Evolutionary conservation across 192 early-diverging fungal species (phyloP), one percentile per base, ranked within the genome.

Genomic region (Kickxella alabastrina): DNA sequence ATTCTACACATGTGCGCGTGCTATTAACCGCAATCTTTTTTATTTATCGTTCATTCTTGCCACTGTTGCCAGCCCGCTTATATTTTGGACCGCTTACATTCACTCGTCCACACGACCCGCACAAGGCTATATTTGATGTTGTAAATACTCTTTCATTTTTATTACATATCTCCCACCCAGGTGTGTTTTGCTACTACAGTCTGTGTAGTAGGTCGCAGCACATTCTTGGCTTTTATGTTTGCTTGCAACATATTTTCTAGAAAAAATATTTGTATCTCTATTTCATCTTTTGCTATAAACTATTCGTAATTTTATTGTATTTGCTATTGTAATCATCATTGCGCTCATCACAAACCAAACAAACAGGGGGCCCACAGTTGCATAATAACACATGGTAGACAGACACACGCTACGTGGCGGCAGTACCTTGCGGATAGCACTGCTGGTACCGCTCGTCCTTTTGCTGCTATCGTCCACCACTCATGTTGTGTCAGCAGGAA

Each of bases 391-490:
- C n/a, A n/a, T n/a, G n/a, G n/a, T n/a, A n/a, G n/a, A n/a, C n/a
- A n/a, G n/a, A n/a, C n/a, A n/a, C 21, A 36, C 9, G 24, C 18
- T 49, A 7, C 10, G 22, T 36, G 32, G 15, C 34, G 23, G 19
- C 3, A 21, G 15, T 21, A 36, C 47, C 4, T 6, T 49, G 10
- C 27, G 34, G 32, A 24, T 52, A 19, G 26, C 49, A 0, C 24
- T 40, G 18, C 40, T 53, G 39, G 25, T 43, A 2, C 39, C 40
- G 17, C 40, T 53, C 18, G 24, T 36, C 4, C 21, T 53, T 23
- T 39, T 27, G 1, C 2, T 43, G 1, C 10, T 41, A 4, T 8
- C 40, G 12, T 14, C 26, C 7, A 14, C 40, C 1, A 26, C 22
- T 14, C 18, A 38, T 21, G 10, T 19, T 17, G 19, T 34, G 4